These are phyloP conservation scores for Eimeria zaria DNA, from an alignment of 169 alveolate species.

Conservation along the genomic window DNA sequence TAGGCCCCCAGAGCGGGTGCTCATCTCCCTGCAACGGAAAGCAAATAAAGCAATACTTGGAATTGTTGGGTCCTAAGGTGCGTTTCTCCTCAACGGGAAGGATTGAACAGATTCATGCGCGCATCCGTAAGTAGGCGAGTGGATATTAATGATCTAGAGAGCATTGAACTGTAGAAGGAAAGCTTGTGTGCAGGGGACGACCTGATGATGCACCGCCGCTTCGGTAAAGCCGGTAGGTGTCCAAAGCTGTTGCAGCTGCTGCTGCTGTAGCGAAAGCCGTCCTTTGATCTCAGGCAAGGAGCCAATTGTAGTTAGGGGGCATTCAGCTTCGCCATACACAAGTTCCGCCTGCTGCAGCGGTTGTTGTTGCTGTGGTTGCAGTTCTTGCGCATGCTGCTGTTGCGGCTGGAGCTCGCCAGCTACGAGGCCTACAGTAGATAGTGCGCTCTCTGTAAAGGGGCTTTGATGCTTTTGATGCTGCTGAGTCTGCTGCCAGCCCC, in stretches of 20 bases:
- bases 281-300: conserved; percentile 31
- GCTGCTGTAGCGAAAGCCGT: not conserved
- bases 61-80: not conserved
- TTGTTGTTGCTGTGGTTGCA: conserved; percentile 19
- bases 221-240: conserved; percentile 18
- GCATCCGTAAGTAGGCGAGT: not conserved
- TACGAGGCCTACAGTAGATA: not conserved
- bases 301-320: not conserved
- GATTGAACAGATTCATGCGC: not conserved
- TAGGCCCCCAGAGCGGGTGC: conserved; percentile 34
- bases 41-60: not conserved
- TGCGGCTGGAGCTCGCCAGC: conserved; percentile 40
- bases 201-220: conserved; percentile 33
- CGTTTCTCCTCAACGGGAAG: not conserved
- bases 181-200: conserved; percentile 13
- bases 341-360: not conserved
- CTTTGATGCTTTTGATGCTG: not conserved
- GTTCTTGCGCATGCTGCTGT: conserved; percentile 19
- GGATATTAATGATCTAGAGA: not conserved
- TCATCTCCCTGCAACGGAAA: conserved; percentile 52
- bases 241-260: conserved; percentile 46
- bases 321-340: conserved; percentile 42
- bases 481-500: conserved; percentile 24
- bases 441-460: not conserved
- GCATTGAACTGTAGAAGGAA: not conserved